Evolutionary conservation across 2,329 filamentous ascomycete species (phyloP).

Genomic region (Verticillium alfalfae): DNA sequence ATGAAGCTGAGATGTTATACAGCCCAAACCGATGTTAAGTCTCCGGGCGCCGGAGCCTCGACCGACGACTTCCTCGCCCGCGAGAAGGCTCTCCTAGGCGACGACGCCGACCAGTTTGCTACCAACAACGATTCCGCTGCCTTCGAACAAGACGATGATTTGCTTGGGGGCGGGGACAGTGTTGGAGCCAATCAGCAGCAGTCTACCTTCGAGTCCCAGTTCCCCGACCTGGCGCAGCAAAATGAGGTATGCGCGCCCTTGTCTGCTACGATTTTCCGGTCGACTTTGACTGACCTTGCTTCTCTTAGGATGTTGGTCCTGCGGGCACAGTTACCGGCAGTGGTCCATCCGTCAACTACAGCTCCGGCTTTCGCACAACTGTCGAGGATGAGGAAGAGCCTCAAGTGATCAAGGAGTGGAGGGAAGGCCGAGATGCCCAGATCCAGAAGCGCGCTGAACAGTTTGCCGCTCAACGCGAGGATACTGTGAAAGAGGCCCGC

Average conservation of each 20-base stretch:
- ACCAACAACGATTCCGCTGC: constrained; percentile 66
- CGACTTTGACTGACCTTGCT: neutral
- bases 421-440: constrained; percentile 77
- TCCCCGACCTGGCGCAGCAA: constrained; percentile 66
- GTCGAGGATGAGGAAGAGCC: constrained; percentile 69
- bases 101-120: constrained; percentile 87
- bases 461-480: constrained; percentile 73
- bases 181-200: constrained; percentile 39
- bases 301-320: constrained; percentile 60
- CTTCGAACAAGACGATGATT: constrained; percentile 61
- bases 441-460: constrained; percentile 81
- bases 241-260: constrained; percentile 56
- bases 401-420: constrained; percentile 86
- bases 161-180: constrained; percentile 59
- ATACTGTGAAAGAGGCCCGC: constrained; percentile 84
- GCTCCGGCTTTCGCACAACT: constrained; percentile 55
- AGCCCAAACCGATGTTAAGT: constrained; percentile 65
- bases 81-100: constrained; percentile 84
- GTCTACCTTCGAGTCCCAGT: constrained; percentile 74
- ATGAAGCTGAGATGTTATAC: constrained; percentile 15
- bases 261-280: neutral
- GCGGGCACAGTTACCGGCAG: constrained; percentile 73
- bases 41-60: constrained; percentile 51
- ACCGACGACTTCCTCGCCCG: constrained; percentile 84
- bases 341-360: constrained; percentile 52